phyloP scores from a whole-genome alignment of 2,329 filamentous ascomycete species.

The Colletotrichum sp. region DNA sequence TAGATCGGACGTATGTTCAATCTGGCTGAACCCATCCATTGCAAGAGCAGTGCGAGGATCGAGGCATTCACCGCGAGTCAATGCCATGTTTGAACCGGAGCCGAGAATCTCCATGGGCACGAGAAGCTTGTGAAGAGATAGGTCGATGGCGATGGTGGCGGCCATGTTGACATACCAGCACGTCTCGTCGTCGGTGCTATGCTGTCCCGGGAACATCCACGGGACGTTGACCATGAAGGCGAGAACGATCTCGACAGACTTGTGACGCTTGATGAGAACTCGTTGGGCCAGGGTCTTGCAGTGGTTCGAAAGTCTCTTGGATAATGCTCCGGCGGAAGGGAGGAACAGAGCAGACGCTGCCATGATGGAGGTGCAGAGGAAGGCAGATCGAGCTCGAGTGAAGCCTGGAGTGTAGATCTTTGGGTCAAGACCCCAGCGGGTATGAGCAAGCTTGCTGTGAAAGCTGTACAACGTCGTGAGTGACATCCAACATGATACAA shows the following conservation, averaged over 20 bases:
- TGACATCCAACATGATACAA: background rate
- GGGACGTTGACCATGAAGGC: constrained; percentile 79
- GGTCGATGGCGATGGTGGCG: constrained; percentile 69
- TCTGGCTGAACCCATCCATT: constrained; percentile 69
- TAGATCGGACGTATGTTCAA: constrained; percentile 64
- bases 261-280: constrained; percentile 64
- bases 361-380: constrained; percentile 74
- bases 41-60: constrained; percentile 67
- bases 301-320: constrained; percentile 68
- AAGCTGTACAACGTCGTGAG: constrained; percentile 52
- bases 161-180: constrained; percentile 74
- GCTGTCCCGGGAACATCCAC: constrained; percentile 72
- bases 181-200: constrained; percentile 75
- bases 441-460: constrained; percentile 72
- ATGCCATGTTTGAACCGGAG: constrained; percentile 45
- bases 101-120: constrained; percentile 54
- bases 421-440: constrained; percentile 75
- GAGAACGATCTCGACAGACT: constrained; percentile 75
- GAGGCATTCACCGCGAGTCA: constrained; percentile 72
- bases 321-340: constrained; percentile 65
- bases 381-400: constrained; percentile 69
- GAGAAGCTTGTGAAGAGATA: constrained; percentile 73
- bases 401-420: constrained; percentile 68
- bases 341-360: constrained; percentile 72
- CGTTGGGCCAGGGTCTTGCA: constrained; percentile 65